Evolutionary conservation across 2,329 filamentous ascomycete species (phyloP).

Genomic region (Colletotrichum musae): DNA sequence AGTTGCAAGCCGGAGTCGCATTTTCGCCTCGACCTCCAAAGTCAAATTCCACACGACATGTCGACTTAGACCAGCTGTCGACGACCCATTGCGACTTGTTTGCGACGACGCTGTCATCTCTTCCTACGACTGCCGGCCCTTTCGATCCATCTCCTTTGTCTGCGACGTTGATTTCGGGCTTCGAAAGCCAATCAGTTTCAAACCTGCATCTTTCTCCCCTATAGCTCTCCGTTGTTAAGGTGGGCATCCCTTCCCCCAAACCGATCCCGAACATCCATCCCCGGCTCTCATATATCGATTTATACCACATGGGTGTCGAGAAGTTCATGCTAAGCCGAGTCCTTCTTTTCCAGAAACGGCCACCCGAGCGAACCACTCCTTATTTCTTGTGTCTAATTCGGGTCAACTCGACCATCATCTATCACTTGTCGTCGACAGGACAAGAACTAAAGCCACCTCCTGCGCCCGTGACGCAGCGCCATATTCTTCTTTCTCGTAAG

Average conservation of each 20-base stretch:
- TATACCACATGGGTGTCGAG: slow-evolving; percentile 4
- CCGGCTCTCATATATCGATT: slow-evolving; percentile 20
- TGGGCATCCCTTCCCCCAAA: slow-evolving; percentile 32
- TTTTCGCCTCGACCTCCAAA: slow-evolving; percentile 25
- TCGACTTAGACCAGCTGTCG: slow-evolving; percentile 20
- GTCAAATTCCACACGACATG: slow-evolving; percentile 31
- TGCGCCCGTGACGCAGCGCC: slow-evolving; percentile 26
- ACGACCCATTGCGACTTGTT: slow-evolving; percentile 27
- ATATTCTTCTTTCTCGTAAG: slow-evolving; percentile 25
- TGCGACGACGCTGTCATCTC: slow-evolving; percentile 10
- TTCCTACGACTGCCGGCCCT: slow-evolving; percentile 23
- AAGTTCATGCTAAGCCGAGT: slow-evolving; percentile 28
- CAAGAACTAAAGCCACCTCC: slow-evolving; percentile 1
- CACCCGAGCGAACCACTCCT: slow-evolving; percentile 23
- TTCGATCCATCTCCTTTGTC: slow-evolving; percentile 5
- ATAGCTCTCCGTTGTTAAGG: slow-evolving; percentile 33
- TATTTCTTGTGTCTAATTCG: slow-evolving; percentile 12
- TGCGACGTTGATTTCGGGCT: slow-evolving; percentile 29
- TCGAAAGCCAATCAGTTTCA: slow-evolving; percentile 36
- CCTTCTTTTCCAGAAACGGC: slow-evolving; percentile 17
- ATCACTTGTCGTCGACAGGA: slow-evolving; percentile 13
- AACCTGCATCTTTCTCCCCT: slow-evolving; percentile 20
- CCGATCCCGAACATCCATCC: slow-evolving; percentile 34
- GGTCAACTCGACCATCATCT: slow-evolving; percentile 4
- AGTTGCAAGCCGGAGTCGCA: slow-evolving; percentile 10